A percentile compares a stretch with the other conserved stretches of the same genome.
phyloP scores from a whole-genome alignment of 2,329 filamentous ascomycete species.

The Fusarium secorum region DNA sequence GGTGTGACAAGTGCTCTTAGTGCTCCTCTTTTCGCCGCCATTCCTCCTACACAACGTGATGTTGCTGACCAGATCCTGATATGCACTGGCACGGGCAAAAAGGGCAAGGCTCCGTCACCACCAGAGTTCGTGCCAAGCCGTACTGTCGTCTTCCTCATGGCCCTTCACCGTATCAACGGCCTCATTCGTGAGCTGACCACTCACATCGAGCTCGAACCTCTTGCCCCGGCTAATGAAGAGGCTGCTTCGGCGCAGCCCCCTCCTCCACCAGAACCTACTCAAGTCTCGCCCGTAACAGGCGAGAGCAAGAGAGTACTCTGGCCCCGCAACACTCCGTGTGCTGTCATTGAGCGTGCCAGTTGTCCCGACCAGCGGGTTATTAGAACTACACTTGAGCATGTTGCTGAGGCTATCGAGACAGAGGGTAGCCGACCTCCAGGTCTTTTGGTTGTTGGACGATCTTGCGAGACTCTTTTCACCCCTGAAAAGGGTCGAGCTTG shows the following conservation, averaged over 20 bases:
- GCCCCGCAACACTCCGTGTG: slow-evolving; percentile 83
- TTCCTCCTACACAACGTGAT: slow-evolving; percentile 87
- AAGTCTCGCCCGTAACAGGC: slow-evolving; percentile 1
- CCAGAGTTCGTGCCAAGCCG: slow-evolving; percentile 78
- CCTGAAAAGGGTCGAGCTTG: slow-evolving; percentile 69
- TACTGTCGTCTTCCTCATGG: slow-evolving; percentile 95
- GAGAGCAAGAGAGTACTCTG: slow-evolving; percentile 59
- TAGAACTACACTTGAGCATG: slow-evolving; percentile 80
- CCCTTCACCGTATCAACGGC: slow-evolving; percentile 80
- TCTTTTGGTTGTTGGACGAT: slow-evolving; percentile 81
- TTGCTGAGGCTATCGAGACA: slow-evolving; percentile 83
- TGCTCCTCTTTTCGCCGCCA: slow-evolving; percentile 85
- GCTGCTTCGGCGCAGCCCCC: slow-evolving; percentile 12
- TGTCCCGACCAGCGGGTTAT: slow-evolving; percentile 96
- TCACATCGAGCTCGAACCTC: slow-evolving; percentile 47
- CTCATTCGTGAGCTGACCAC: slow-evolving; percentile 75
- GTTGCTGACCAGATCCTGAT: slow-evolving; percentile 92
- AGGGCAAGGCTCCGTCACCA: slow-evolving; percentile 82
- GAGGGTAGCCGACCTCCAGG: slow-evolving; percentile 91
- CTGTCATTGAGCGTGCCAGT: slow-evolving; percentile 90
- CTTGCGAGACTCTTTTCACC: slow-evolving; percentile 79
- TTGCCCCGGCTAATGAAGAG: slow-evolving; percentile 36
- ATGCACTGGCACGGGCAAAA: slow-evolving; percentile 95
- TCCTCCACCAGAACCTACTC: slow-evolving; percentile 16
- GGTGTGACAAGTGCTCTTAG: slow-evolving; percentile 89